Percentiles rank a stretch among this genome's conserved stretches.
Evolutionary conservation across 345 rosid species (phyloP).

Genomic region (Stellera chamaejasme): DNA sequence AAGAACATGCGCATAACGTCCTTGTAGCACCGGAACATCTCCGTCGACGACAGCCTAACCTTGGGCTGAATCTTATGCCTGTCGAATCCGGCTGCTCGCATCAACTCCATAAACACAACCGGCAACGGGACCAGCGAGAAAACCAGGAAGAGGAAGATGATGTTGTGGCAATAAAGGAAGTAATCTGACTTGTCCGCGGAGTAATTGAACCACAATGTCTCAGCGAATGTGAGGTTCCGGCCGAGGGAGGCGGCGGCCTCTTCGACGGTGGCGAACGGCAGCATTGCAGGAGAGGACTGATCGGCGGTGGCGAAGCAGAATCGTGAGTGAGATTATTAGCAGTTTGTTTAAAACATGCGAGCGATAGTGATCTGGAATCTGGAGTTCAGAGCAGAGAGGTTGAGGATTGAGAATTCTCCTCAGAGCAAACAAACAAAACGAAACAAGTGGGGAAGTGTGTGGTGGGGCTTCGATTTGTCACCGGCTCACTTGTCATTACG

Average conservation of each 20-base stretch:
- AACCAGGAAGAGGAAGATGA: constrained; percentile 53
- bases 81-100: constrained; percentile 43
- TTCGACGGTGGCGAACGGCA: constrained; percentile 52
- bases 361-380: too few species aligned
- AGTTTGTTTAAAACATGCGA: too few species aligned
- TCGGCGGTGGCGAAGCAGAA: constrained; percentile 1
- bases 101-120: constrained; percentile 35
- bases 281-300: constrained; percentile 33
- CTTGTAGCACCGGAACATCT: constrained; percentile 65
- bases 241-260: constrained; percentile 66
- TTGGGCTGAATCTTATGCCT: constrained; percentile 88
- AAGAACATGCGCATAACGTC: constrained; percentile 72
- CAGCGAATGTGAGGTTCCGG: constrained; percentile 60
- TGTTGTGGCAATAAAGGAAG: constrained; percentile 76
- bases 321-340: too few species aligned
- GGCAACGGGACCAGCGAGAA: constrained; percentile 80
- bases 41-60: constrained; percentile 43
- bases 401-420: background rate
- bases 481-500: too few species aligned
- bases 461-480: too few species aligned
- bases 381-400: too few species aligned
- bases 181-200: constrained; percentile 76
- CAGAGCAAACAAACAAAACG: background rate
- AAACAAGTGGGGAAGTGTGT: too few species aligned
- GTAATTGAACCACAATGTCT: constrained; percentile 81